Evolutionary conservation across 805 yeast species (phyloP).

Genomic region (Saturnispora zaruensis): DNA sequence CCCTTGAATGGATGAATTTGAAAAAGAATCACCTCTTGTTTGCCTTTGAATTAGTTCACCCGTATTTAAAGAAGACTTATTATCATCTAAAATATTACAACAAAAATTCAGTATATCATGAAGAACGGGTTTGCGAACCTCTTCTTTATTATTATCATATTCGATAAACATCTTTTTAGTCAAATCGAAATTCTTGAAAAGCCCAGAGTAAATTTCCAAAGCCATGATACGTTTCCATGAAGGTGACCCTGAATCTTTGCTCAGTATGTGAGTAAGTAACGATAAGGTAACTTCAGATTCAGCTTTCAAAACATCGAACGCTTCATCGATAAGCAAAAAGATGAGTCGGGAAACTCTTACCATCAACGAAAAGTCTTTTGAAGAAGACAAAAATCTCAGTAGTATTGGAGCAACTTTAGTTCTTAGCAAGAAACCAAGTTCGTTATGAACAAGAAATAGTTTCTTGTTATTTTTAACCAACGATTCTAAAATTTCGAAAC

Average conservation of each 20-base stretch:
- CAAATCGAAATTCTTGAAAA: constrained; percentile 48
- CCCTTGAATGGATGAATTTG: constrained; percentile 5
- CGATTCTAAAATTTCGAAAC: constrained; percentile 78
- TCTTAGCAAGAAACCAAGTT: constrained; percentile 58
- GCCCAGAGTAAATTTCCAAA: constrained; percentile 58
- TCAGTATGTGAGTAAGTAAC: constrained; percentile 61
- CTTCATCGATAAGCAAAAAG: constrained; percentile 51
- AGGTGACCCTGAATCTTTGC: constrained; percentile 45
- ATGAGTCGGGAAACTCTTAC: constrained; percentile 72
- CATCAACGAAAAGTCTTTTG: constrained; percentile 55
- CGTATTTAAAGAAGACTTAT: constrained; percentile 28
- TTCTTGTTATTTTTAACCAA: constrained; percentile 55
- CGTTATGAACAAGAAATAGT: constrained; percentile 50
- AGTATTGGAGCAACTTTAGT: constrained; percentile 68
- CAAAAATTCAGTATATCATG: constrained; percentile 44
- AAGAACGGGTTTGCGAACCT: constrained; percentile 53
- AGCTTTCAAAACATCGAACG: constrained; percentile 51
- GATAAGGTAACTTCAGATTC: constrained; percentile 81
- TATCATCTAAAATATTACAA: constrained; percentile 29
- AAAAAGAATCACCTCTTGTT: not conserved
- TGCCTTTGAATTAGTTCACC: constrained; percentile 29
- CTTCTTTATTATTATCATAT: constrained; percentile 46
- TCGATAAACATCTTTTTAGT: constrained; percentile 45
- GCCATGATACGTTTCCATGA: constrained; percentile 70
- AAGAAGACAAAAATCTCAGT: constrained; percentile 51